These are phyloP conservation scores for Gossypium australe DNA, from an alignment of 345 rosid species.

Conservation along the genomic window DNA sequence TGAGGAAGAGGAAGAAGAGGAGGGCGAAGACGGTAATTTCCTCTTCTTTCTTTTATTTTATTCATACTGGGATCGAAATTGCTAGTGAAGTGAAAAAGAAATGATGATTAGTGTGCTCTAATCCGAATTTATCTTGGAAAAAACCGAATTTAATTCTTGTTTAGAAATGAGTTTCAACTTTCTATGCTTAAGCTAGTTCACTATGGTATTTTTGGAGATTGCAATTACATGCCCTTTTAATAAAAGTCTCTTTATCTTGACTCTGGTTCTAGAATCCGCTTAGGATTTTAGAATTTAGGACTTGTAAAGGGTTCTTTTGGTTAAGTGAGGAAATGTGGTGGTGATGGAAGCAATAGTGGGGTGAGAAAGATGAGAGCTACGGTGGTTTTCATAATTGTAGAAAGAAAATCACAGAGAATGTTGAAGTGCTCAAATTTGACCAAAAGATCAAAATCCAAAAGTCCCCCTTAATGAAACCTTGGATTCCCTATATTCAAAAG, in stretches of 20 bases:
- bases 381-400: no score
- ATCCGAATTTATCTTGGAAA: background rate
- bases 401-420: no score
- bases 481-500: no score
- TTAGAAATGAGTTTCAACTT: background rate
- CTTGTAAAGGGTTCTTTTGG: no score
- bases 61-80: background rate
- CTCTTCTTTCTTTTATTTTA: background rate
- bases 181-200: background rate
- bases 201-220: background rate
- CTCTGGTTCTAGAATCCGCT: background rate
- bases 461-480: no score
- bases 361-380: no score
- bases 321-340: no score
- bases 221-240: background rate
- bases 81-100: background rate
- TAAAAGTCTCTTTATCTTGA: background rate
- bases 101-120: background rate
- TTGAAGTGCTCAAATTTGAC: no score
- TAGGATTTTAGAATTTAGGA: background rate
- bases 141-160: background rate
- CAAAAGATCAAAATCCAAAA: no score
- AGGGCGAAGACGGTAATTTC: conserved; percentile 67
- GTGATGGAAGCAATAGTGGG: no score
- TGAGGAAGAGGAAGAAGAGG: conserved; percentile 87